These are phyloP conservation scores for Pichia sp. DNA, from an alignment of 1,139 yeast genomes.

Conservation along the genomic window DNA sequence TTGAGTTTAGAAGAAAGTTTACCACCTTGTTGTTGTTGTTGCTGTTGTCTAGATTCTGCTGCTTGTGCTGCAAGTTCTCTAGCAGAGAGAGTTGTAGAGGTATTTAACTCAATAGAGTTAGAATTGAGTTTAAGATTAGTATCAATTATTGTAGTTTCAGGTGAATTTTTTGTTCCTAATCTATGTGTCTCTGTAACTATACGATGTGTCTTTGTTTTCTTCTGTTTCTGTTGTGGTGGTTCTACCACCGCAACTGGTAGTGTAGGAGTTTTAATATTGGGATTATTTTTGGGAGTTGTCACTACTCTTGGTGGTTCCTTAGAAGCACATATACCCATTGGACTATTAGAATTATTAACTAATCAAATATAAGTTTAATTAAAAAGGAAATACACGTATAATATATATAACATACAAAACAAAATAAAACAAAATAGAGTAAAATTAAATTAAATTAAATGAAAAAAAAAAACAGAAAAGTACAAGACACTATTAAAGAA, in stretches of 20 bases:
- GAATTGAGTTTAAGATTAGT: too few relatives aligned
- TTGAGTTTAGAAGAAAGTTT: background rate
- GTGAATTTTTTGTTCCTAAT: background rate
- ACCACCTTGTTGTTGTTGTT: background rate
- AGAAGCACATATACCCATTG: constrained; percentile 16
- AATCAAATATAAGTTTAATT: too few relatives aligned
- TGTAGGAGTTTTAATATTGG: background rate
- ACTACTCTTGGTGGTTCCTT: constrained; percentile 6
- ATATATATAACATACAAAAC: too few relatives aligned
- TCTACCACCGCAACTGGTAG: too few relatives aligned
- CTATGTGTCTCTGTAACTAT: background rate
- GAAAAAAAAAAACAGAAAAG: too few relatives aligned
- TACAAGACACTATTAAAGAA: too few relatives aligned
- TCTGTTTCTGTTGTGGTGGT: background rate
- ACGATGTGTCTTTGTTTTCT: background rate
- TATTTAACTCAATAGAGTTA: too few relatives aligned
- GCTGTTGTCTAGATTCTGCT: background rate
- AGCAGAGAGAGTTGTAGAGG: background rate
- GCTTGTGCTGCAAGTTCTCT: background rate
- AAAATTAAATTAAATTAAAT: too few relatives aligned
- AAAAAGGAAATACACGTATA: too few relatives aligned
- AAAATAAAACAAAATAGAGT: too few relatives aligned
- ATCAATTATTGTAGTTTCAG: too few relatives aligned
- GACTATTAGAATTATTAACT: background rate
- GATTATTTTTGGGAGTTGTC: too few relatives aligned